A percentile compares a stretch with the other conserved stretches of the same genome.
Evolutionary conservation across 305 asterid genomes (phyloP).

Genomic region (Fraxinus albicans): DNA sequence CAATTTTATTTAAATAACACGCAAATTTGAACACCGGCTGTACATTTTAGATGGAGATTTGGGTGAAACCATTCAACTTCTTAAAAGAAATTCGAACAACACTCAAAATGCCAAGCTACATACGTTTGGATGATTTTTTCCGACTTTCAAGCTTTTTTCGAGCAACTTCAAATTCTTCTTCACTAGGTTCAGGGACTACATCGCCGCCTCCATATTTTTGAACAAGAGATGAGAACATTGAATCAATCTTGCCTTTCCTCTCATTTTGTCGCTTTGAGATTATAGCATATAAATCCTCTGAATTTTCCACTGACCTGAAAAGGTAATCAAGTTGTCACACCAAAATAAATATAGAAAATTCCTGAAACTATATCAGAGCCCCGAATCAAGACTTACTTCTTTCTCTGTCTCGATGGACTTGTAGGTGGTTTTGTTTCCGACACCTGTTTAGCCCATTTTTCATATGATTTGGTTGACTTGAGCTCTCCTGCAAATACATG

Average conservation of each 20-base stretch:
- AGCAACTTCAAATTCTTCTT: constrained; percentile 88
- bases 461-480: constrained; percentile 63
- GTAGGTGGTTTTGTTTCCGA: constrained; percentile 81
- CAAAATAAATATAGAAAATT: neutral
- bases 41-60: constrained; percentile 16
- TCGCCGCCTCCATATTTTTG: constrained; percentile 67
- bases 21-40: neutral
- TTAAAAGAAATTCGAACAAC: constrained; percentile 7
- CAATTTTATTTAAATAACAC: neutral
- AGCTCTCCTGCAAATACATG: constrained; percentile 46
- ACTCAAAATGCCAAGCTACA: constrained; percentile 27
- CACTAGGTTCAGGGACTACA: constrained; percentile 59
- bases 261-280: constrained; percentile 68
- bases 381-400: constrained; percentile 49
- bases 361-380: neutral
- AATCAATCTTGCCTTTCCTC: constrained; percentile 64
- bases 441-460: constrained; percentile 73
- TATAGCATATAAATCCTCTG: constrained; percentile 63
- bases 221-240: constrained; percentile 71
- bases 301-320: constrained; percentile 54
- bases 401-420: constrained; percentile 54
- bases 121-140: constrained; percentile 47
- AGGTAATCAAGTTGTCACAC: neutral
- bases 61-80: neutral
- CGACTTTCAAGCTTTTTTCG: constrained; percentile 57